Base-by-base conservation (phyloP, 192 early-diverging fungal species). In the Rhizoclosmatium sp. region DNA sequence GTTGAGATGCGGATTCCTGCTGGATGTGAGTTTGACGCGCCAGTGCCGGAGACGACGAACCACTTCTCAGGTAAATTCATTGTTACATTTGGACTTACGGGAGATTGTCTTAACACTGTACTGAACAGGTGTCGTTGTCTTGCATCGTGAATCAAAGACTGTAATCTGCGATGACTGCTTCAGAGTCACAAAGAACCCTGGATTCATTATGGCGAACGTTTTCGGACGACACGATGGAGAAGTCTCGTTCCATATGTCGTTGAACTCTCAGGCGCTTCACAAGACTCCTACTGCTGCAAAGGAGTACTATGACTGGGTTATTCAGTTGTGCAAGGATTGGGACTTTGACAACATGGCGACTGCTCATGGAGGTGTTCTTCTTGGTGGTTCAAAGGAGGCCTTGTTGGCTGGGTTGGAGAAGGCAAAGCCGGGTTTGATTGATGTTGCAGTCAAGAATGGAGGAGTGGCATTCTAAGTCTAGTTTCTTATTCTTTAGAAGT, bases 341-440 rank as follows among this genome's bases (percentile, higher is more conserved):
- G 78, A 79, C 44, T 71, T 79, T 21, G 69, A 79, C 16, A 79
- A 71, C 62, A 2, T 79, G 12, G 16, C 44, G 9, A 59, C 69
- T 45, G 65, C 78, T 14, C 78, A 79, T 47, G 45, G 62, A 2
- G 78, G 71, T 3, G 62, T 65, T 1, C 1, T 42, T 14, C 21
- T 79, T 41, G 71, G 78, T 58, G 78, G 71, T 14, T 75, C 49
- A 9, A 73, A 73, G 40, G 9, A 44, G 12, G 58, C 7, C 14
- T 61, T 79, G 47, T 5, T 3, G 31, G 48, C 4, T 23, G 75
- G 46, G n/a, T 68, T 77, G 47, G 40, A 51, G 4, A 66, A 67
- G 5, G 19, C 39, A 7, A 62, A 23, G 21, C 60, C 60, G 0
- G 21, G 7, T 0, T 62, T 62, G 60, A 23, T 21, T 0, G 5